A percentile compares a stretch with the other conserved stretches of the same genome.
phyloP scores from a whole-genome alignment of 208 protist species.

The Crithidia fasciculata region DNA sequence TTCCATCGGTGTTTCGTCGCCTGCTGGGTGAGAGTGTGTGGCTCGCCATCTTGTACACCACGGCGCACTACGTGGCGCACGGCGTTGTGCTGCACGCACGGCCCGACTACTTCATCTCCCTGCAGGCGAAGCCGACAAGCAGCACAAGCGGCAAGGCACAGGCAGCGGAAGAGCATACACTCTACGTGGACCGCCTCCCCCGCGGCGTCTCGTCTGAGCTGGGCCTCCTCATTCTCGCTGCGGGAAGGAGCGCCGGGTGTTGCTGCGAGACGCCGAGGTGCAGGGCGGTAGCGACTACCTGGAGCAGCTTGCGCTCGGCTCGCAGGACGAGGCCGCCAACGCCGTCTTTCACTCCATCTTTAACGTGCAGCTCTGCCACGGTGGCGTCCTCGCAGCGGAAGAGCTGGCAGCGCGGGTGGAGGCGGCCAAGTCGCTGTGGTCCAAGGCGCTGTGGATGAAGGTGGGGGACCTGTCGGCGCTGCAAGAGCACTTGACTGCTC shows the following conservation, averaged over 20 bases:
- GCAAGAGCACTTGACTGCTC: slow-evolving; percentile 43
- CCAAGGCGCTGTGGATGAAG: slow-evolving; percentile 76
- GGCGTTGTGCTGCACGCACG: slow-evolving; percentile 84
- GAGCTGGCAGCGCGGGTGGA: slow-evolving; percentile 78
- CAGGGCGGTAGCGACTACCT: slow-evolving; percentile 60
- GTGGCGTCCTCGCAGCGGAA: slow-evolving; percentile 59
- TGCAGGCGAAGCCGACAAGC: slow-evolving; percentile 23
- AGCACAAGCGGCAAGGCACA: not conserved
- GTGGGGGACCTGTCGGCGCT: slow-evolving; percentile 46
- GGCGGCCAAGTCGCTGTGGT: slow-evolving; percentile 71
- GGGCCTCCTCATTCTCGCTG: slow-evolving; percentile 63
- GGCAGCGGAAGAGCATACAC: slow-evolving; percentile 53
- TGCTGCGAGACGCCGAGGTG: slow-evolving; percentile 48
- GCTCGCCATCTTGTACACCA: slow-evolving; percentile 77
- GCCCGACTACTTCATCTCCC: slow-evolving; percentile 74
- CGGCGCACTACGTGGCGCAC: slow-evolving; percentile 85
- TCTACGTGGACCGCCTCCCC: slow-evolving; percentile 71
- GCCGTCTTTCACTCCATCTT: slow-evolving; percentile 81
- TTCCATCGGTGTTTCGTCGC: slow-evolving; percentile 60
- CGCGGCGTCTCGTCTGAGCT: slow-evolving; percentile 65
- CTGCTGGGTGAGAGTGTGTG: slow-evolving; percentile 78
- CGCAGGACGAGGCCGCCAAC: slow-evolving; percentile 79
- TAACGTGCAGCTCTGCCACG: slow-evolving; percentile 60
- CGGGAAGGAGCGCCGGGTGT: slow-evolving; percentile 71
- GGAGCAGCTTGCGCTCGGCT: slow-evolving; percentile 72